These are phyloP conservation scores for Diddensiella santjacobensis DNA, from an alignment of 805 yeast genomes.

Conservation along the genomic window DNA sequence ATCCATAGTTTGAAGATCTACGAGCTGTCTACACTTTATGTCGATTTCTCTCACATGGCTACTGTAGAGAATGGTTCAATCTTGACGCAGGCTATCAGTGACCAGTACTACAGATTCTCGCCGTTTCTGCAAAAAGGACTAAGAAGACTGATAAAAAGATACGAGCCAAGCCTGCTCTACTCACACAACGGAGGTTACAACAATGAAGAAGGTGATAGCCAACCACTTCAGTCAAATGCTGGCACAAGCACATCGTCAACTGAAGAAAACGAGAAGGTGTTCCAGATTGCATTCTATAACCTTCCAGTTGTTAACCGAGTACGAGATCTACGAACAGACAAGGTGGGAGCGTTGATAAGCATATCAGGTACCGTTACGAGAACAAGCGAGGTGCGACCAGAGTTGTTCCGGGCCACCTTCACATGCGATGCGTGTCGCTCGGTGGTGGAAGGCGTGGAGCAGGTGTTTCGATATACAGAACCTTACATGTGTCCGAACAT, in stretches of 20 bases:
- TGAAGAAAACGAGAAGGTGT: slow-evolving; percentile 63
- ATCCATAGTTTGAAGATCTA: slow-evolving; percentile 73
- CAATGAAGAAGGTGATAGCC: slow-evolving; percentile 26
- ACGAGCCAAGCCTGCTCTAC: slow-evolving; percentile 66
- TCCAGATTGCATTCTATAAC: slow-evolving; percentile 86
- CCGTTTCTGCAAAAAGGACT: slow-evolving; percentile 80
- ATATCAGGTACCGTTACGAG: slow-evolving; percentile 95
- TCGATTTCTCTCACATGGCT: slow-evolving; percentile 77
- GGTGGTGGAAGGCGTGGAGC: slow-evolving; percentile 83
- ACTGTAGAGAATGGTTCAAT: slow-evolving; percentile 66
- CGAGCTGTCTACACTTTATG: slow-evolving; percentile 73
- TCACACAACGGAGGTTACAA: slow-evolving; percentile 25
- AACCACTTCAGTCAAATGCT: slow-evolving; percentile 35
- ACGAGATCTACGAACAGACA: slow-evolving; percentile 85
- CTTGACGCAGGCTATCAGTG: slow-evolving; percentile 81
- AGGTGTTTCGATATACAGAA: slow-evolving; percentile 87
- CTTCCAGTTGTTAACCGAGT: slow-evolving; percentile 78
- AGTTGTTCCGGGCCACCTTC: slow-evolving; percentile 79
- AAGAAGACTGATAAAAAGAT: slow-evolving; percentile 62
- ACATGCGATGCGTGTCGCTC: slow-evolving; percentile 87
- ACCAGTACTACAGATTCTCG: slow-evolving; percentile 87
- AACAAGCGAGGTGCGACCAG: slow-evolving; percentile 95
- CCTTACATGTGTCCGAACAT: slow-evolving; percentile 90
- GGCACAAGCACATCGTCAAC: slow-evolving; percentile 25
- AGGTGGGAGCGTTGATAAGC: slow-evolving; percentile 77